Evolutionary conservation across 305 asterid species (phyloP).

Genomic region (Rubia peregrina): DNA sequence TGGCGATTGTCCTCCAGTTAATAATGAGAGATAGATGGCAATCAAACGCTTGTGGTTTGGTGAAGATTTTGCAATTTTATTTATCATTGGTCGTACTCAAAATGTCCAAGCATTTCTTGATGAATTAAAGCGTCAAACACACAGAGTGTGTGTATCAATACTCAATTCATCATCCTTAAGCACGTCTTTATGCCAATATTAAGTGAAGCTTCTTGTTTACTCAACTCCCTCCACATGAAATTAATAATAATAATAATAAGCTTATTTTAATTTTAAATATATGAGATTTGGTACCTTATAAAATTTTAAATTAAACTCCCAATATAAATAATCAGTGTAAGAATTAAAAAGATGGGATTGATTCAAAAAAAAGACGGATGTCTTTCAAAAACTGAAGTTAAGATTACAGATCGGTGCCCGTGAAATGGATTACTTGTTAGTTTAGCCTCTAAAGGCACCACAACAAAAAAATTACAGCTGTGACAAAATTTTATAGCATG

Average conservation of each 20-base stretch:
- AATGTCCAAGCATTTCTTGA: conserved; percentile 2
- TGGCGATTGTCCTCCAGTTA: not conserved
- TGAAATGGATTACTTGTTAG: too few species aligned
- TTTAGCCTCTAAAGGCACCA: too few species aligned
- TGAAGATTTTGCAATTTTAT: not conserved
- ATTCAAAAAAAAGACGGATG: too few species aligned
- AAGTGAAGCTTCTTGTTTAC: conserved; percentile 9
- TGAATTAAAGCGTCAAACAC: conserved; percentile 14
- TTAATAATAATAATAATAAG: not conserved
- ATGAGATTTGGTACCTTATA: not conserved
- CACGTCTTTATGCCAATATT: not conserved
- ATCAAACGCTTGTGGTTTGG: not conserved
- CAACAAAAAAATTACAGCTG: too few species aligned
- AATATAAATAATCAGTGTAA: too few species aligned
- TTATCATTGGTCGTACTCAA: not conserved
- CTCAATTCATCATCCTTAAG: conserved; percentile 8
- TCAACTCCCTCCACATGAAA: not conserved
- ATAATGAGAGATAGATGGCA: conserved; percentile 9
- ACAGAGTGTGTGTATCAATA: conserved; percentile 16
- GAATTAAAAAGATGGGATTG: too few species aligned
- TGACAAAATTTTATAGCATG: too few species aligned
- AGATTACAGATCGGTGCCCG: too few species aligned
- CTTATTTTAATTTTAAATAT: too few species aligned
- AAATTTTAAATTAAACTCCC: too few species aligned
- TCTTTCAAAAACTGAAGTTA: too few species aligned